Conservation (phyloP, 2,329 filamentous ascomycete species). For the Parafenestella ontariensis region DNA sequence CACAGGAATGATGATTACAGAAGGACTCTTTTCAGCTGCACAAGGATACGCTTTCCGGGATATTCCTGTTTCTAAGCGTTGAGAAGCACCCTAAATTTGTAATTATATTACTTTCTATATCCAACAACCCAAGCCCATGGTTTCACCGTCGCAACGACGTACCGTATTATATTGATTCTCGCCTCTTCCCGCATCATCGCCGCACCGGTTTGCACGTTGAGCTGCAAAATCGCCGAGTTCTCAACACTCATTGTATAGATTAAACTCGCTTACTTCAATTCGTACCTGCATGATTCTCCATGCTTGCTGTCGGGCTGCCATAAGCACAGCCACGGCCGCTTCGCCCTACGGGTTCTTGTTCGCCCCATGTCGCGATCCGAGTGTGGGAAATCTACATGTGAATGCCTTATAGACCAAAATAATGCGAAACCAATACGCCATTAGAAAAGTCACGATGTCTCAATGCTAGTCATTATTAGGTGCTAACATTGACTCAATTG, state of each 20-base stretch:
- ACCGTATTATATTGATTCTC: neutral
- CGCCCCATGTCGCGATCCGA: too few species aligned
- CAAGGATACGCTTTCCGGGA: neutral
- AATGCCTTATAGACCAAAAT: too few species aligned
- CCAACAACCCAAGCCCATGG: neutral
- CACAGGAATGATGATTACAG: neutral
- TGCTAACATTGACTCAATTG: neutral
- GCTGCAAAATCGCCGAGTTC: too few species aligned
- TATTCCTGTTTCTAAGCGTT: neutral
- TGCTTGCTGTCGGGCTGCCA: neutral
- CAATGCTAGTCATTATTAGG: neutral
- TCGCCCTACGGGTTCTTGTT: too few species aligned
- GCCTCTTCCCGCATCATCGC: neutral
- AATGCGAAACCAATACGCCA: neutral
- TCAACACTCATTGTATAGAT: neutral
- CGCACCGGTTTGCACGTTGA: neutral
- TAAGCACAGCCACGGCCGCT: too few species aligned
- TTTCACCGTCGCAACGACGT: neutral
- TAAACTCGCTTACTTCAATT: neutral
- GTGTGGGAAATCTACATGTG: too few species aligned
- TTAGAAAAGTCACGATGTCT: neutral
- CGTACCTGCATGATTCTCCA: neutral
- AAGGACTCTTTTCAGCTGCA: neutral
- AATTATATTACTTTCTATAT: neutral
- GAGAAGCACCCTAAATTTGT: neutral